Evolutionary conservation across 1,284 basidiomycete genomes (phyloP).

Genomic region (Cystobasidium slooffiae): DNA sequence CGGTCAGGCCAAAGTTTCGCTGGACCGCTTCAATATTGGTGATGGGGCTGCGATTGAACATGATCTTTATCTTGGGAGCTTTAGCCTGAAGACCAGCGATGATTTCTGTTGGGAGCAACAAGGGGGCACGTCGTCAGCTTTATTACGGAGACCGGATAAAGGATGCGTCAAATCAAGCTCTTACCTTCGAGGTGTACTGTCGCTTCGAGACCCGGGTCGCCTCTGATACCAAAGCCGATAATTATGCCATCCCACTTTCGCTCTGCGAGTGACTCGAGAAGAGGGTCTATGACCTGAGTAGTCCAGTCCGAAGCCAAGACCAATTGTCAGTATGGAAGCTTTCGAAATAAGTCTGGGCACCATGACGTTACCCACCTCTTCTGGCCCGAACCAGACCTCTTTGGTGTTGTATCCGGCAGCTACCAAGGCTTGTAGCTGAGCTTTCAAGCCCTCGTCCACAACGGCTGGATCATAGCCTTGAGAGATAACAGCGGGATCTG

Average conservation of each 20-base stretch:
- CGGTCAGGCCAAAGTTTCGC: too few relatives aligned
- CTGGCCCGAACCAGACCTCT: slow-evolving; percentile 21
- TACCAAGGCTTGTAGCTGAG: background rate
- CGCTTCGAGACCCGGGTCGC: background rate
- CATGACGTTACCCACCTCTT: slow-evolving; percentile 9
- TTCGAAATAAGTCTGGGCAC: too few relatives aligned
- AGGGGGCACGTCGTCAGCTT: too few relatives aligned
- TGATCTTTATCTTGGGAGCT: too few relatives aligned
- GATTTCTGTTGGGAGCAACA: too few relatives aligned
- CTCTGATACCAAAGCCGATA: slow-evolving; percentile 19
- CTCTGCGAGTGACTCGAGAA: background rate
- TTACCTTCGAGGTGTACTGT: slow-evolving; percentile 16
- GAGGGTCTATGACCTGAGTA: slow-evolving; percentile 5
- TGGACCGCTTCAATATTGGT: too few relatives aligned
- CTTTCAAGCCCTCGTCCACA: slow-evolving; percentile 5
- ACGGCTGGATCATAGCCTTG: slow-evolving; percentile 26
- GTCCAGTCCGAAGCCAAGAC: too few relatives aligned
- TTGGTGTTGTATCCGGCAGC: slow-evolving; percentile 36
- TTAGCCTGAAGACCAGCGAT: too few relatives aligned
- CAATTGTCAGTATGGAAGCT: too few relatives aligned
- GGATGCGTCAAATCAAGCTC: background rate
- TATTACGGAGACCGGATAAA: too few relatives aligned
- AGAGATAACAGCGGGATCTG: slow-evolving; percentile 17
- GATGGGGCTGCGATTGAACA: too few relatives aligned
- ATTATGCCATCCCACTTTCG: slow-evolving; percentile 28